These are phyloP conservation scores for Trichophyton simii DNA, from an alignment of 2,329 filamentous ascomycete genomes.

Conservation along the genomic window DNA sequence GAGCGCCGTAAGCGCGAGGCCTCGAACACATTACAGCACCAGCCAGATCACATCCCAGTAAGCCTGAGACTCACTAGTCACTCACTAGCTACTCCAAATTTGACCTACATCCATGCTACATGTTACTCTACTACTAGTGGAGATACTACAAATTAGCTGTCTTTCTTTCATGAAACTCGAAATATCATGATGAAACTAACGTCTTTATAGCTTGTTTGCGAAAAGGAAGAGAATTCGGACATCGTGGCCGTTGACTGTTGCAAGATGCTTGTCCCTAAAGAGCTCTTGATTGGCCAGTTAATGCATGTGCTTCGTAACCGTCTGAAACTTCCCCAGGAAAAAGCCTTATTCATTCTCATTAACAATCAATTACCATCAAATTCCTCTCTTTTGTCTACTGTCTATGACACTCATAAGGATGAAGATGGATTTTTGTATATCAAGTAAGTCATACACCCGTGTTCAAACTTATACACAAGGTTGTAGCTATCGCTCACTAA, in stretches of 20 bases:
- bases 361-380: slow-evolving; percentile 95
- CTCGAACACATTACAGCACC: neutral
- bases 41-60: neutral
- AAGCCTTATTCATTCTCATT: slow-evolving; percentile 99
- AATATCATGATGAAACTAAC: neutral
- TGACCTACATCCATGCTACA: no score
- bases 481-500: slow-evolving; percentile 12
- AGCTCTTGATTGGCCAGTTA: slow-evolving; percentile 97
- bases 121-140: no score
- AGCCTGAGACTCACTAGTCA: neutral
- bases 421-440: slow-evolving; percentile 91
- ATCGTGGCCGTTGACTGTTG: slow-evolving; percentile 99
- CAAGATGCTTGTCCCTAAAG: slow-evolving; percentile 96
- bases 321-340: slow-evolving; percentile 98
- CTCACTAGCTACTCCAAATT: neutral
- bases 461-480: neutral
- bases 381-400: slow-evolving; percentile 94
- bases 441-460: slow-evolving; percentile 47
- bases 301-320: slow-evolving; percentile 99
- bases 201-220: slow-evolving; percentile 73
- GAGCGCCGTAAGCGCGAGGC: neutral
- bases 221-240: slow-evolving; percentile 84
- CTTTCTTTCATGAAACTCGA: neutral
- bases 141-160: no score
- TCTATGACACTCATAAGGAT: slow-evolving; percentile 98